Evolutionary conservation across 192 early-diverging fungal species (phyloP).

Genomic region (Funneliformis mosseae): DNA sequence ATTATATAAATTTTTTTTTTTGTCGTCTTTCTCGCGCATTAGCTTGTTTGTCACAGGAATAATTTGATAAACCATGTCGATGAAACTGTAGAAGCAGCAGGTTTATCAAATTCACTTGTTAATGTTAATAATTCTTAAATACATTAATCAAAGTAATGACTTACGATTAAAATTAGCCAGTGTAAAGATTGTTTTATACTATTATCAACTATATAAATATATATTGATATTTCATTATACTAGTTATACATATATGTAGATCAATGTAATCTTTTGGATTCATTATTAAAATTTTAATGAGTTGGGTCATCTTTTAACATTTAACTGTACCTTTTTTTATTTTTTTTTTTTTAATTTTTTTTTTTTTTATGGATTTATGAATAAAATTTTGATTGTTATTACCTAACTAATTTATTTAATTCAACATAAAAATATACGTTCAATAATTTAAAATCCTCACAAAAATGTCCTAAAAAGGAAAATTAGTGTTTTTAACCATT

Average conservation of each 20-base stretch:
- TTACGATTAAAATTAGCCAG: no score
- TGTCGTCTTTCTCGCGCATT: no score
- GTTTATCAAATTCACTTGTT: slow-evolving; percentile 12
- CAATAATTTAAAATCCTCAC: no score
- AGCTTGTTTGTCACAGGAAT: slow-evolving; percentile 4
- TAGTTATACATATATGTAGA: neutral
- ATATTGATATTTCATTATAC: neutral
- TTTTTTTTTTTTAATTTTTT: no score
- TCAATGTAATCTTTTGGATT: neutral
- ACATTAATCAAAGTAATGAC: neutral
- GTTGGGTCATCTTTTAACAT: neutral
- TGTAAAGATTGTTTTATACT: neutral
- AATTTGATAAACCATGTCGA: slow-evolving; percentile 12
- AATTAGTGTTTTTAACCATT: no score
- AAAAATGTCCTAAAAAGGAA: neutral
- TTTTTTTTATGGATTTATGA: neutral
- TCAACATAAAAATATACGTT: neutral
- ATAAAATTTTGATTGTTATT: neutral
- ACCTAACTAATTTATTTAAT: neutral
- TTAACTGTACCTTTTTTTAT: neutral
- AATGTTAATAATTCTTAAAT: neutral
- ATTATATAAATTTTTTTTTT: neutral
- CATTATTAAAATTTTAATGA: neutral
- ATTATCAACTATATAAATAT: neutral
- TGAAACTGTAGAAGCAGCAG: neutral